phyloP scores from a whole-genome alignment of 2,329 filamentous ascomycete species.

The Xylaria sp. region DNA sequence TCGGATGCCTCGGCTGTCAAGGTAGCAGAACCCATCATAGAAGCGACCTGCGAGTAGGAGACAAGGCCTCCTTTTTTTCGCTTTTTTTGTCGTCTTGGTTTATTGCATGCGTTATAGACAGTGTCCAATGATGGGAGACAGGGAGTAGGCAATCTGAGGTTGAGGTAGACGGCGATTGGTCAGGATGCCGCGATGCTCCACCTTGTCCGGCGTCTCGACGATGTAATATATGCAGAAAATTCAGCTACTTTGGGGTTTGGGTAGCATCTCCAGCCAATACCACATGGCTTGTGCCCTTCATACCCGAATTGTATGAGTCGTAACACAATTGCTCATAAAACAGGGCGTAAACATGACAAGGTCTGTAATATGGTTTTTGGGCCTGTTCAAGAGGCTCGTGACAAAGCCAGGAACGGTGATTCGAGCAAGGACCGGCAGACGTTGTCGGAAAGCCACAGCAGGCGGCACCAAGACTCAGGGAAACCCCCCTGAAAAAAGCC shows the following conservation, averaged over 20 bases:
- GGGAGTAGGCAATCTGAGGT: background rate
- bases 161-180: background rate
- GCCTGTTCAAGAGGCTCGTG: background rate
- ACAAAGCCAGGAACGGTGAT: background rate
- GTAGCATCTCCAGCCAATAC: background rate
- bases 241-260: background rate
- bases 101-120: background rate
- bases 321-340: conserved; percentile 3
- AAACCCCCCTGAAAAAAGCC: background rate
- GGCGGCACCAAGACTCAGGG: background rate
- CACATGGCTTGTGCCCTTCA: background rate
- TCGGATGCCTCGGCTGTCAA: background rate
- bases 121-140: background rate
- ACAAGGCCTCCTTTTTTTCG: too few species aligned
- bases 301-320: background rate
- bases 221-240: background rate
- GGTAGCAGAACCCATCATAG: background rate
- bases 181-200: background rate
- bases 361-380: background rate
- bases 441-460: background rate
- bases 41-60: background rate
- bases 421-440: background rate
- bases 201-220: background rate
- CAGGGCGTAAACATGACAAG: background rate
- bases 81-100: background rate